Evolutionary conservation across 441 rosid species (phyloP).

Genomic region (Hypseocharis bilobata): DNA sequence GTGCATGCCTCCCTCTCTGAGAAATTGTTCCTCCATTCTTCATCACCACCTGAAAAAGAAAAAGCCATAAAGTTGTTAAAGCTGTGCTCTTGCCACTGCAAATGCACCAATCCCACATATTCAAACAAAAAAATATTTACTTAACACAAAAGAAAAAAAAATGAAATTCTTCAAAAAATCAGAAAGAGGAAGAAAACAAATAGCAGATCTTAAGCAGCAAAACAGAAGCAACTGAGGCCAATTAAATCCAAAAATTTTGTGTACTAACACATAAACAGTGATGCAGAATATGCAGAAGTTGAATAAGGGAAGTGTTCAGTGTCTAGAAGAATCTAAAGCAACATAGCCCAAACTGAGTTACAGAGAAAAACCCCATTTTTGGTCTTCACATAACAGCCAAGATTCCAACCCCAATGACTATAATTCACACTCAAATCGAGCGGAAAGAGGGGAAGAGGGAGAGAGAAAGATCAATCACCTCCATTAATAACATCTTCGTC

Average conservation of each 20-base stretch:
- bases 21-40: conserved; percentile 64
- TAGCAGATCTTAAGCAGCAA: conserved; percentile 38
- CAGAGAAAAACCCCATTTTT: conserved; percentile 18
- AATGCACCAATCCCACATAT: conserved; percentile 31
- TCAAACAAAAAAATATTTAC: conserved; percentile 23
- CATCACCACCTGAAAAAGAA: conserved; percentile 51
- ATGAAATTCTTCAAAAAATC: conserved; percentile 15
- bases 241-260: conserved; percentile 22
- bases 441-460: background rate
- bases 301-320: conserved; percentile 22
- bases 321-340: conserved; percentile 26
- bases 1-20: conserved; percentile 77
- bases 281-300: conserved; percentile 15
- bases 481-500: conserved; percentile 44
- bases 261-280: conserved; percentile 18
- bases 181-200: conserved; percentile 33
- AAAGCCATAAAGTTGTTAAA: conserved; percentile 38
- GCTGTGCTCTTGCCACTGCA: conserved; percentile 40
- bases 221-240: conserved; percentile 16
- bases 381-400: conserved; percentile 13
- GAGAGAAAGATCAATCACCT: conserved; percentile 34
- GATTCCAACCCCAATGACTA: conserved; percentile 15
- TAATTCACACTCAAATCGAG: conserved; percentile 10
- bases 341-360: conserved; percentile 9
- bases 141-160: conserved; percentile 13